Conservation (phyloP, 805 yeast genomes). For the Lipomyces kockii region DNA sequence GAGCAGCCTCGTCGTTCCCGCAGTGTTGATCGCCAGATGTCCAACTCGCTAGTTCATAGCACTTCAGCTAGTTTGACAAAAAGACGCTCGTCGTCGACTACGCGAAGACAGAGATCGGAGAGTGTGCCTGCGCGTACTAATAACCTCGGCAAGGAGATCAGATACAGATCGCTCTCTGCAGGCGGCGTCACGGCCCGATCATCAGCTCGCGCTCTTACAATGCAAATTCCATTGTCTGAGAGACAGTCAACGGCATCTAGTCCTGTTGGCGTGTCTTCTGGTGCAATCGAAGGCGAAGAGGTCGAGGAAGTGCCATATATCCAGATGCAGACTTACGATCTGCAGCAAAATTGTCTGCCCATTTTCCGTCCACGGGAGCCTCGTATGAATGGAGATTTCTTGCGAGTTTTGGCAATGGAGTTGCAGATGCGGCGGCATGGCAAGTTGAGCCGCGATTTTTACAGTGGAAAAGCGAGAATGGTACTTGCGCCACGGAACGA, state of each 20-base stretch:
- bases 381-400: conserved; percentile 45
- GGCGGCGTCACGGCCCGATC: conserved; percentile 35
- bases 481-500: conserved; percentile 42
- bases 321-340: conserved; percentile 42
- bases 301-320: conserved; percentile 25
- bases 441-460: conserved; percentile 43
- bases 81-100: conserved; percentile 21
- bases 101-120: conserved; percentile 19
- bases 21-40: conserved; percentile 9
- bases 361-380: conserved; percentile 43
- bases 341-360: conserved; percentile 42
- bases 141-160: not conserved
- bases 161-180: conserved; percentile 24
- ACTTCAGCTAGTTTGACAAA: conserved; percentile 2
- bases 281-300: conserved; percentile 16
- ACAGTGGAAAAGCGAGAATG: conserved; percentile 44
- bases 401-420: conserved; percentile 46
- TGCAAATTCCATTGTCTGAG: conserved; percentile 22
- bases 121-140: conserved; percentile 23
- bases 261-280: not conserved
- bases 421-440: conserved; percentile 44
- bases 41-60: not conserved
- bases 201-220: conserved; percentile 32
- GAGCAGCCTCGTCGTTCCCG: conserved; percentile 31
- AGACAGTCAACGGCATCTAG: not conserved